Conservation (phyloP, 352 stramenopile genomes). For the Phytophthora pinifolia region DNA sequence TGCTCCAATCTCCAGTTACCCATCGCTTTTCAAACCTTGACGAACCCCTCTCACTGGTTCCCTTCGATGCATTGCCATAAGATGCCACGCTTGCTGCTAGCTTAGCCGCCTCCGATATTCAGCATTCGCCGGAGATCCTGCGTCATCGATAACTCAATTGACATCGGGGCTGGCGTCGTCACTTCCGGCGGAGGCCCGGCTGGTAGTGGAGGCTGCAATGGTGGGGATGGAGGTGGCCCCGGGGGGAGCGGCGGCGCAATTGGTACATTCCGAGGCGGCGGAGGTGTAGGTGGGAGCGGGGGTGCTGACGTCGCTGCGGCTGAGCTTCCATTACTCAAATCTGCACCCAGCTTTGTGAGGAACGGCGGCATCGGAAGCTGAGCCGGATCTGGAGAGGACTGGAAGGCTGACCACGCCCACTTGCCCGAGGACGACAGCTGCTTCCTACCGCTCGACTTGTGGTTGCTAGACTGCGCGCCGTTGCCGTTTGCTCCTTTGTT, state of each 20-base stretch:
- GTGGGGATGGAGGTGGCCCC: conserved; percentile 16
- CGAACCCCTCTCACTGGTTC: conserved; percentile 3
- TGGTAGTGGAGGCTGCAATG: conserved; percentile 30
- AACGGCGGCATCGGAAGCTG: conserved; percentile 79
- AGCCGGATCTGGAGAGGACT: conserved; percentile 76
- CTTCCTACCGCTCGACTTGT: conserved; percentile 28
- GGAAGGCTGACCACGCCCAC: conserved; percentile 85
- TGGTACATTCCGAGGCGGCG: conserved; percentile 17
- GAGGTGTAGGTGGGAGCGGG: conserved; percentile 25
- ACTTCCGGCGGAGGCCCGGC: conserved; percentile 41
- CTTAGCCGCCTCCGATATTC: conserved; percentile 64
- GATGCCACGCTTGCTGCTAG: neutral
- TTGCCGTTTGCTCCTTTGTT: conserved; percentile 33
- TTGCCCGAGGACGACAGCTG: conserved; percentile 61
- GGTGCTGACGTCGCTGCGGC: conserved; percentile 8
- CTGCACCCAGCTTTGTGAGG: conserved; percentile 24
- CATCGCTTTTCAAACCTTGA: no score
- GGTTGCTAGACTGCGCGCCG: conserved; percentile 22
- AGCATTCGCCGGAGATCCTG: conserved; percentile 78
- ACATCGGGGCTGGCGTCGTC: conserved; percentile 28
- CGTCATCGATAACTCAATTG: conserved; percentile 76
- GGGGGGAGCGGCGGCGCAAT: conserved; percentile 24
- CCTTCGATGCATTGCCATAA: neutral
- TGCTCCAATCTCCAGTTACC: neutral
- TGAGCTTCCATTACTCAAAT: conserved; percentile 10